Percentiles rank a stretch among this genome's conserved stretches.
Evolutionary conservation across 805 yeast species (phyloP).

Genomic region (Starmerella tilneyi): DNA sequence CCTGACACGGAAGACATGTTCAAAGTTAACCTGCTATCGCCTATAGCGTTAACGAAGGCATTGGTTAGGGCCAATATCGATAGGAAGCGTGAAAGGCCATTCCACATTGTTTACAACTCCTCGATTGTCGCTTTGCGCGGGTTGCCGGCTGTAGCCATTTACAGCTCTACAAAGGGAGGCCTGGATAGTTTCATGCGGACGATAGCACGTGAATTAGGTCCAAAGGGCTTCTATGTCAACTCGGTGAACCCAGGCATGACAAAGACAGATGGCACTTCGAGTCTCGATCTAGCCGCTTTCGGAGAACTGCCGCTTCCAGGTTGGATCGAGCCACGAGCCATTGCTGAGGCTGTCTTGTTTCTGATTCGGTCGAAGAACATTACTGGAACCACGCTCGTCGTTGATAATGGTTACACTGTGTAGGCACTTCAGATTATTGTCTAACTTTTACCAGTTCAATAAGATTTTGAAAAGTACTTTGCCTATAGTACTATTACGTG

Average conservation of each 20-base stretch:
- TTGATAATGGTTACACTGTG: too few species aligned
- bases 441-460: too few species aligned
- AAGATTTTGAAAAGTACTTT: too few species aligned
- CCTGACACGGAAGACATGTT: conserved; percentile 37
- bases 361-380: not conserved
- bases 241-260: not conserved
- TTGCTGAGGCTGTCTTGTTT: not conserved
- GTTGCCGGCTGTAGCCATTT: not conserved
- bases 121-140: not conserved
- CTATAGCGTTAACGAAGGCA: not conserved
- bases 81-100: not conserved
- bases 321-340: not conserved
- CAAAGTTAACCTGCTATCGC: not conserved
- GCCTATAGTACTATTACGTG: too few species aligned
- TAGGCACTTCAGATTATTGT: too few species aligned
- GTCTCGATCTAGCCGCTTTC: not conserved
- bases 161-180: not conserved
- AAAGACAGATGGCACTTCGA: not conserved
- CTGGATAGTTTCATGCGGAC: not conserved
- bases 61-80: not conserved
- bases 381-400: too few species aligned
- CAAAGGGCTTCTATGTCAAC: not conserved
- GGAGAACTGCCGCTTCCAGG: not conserved
- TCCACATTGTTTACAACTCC: not conserved
- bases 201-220: not conserved